phyloP scores from a whole-genome alignment of 139 green algal species.

The Helicosporidium sp. region DNA sequence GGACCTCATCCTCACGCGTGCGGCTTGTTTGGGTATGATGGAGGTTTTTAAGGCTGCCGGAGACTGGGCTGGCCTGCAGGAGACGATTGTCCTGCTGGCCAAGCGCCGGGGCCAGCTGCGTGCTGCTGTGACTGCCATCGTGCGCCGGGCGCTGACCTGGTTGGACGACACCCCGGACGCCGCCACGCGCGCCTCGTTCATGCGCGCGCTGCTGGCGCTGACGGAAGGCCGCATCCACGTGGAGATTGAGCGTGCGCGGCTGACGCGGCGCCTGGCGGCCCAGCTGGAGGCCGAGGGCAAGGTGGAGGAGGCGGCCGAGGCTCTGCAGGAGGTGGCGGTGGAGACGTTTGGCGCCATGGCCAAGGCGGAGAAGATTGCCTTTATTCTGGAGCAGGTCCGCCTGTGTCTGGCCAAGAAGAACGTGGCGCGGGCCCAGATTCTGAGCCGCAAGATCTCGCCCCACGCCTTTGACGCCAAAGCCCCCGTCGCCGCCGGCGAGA shows the following conservation, averaged over 20 bases:
- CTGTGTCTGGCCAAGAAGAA: slow-evolving; percentile 88
- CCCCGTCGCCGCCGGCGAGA: slow-evolving; percentile 53
- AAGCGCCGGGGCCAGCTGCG: slow-evolving; percentile 93
- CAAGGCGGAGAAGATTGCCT: slow-evolving; percentile 94
- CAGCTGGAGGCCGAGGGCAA: slow-evolving; percentile 86
- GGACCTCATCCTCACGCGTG: slow-evolving; percentile 59
- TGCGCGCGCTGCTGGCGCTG: slow-evolving; percentile 79
- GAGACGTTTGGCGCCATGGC: slow-evolving; percentile 97
- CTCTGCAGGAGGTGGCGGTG: slow-evolving; percentile 91
- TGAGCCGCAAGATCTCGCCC: slow-evolving; percentile 78
- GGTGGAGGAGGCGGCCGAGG: slow-evolving; percentile 72
- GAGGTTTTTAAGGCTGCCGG: slow-evolving; percentile 40
- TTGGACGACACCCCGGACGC: slow-evolving; percentile 48
- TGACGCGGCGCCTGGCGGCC: slow-evolving; percentile 63
- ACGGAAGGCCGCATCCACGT: slow-evolving; percentile 97
- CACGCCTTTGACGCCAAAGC: slow-evolving; percentile 62
- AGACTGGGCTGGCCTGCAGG: slow-evolving; percentile 77
- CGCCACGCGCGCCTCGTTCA: slow-evolving; percentile 62
- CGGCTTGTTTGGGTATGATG: slow-evolving; percentile 60
- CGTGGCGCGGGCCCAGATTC: slow-evolving; percentile 61
- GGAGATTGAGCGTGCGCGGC: slow-evolving; percentile 89
- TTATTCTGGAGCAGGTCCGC: slow-evolving; percentile 90
- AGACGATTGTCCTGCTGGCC: slow-evolving; percentile 80
- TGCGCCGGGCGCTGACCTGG: slow-evolving; percentile 75
- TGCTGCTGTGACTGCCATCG: slow-evolving; percentile 70